phyloP scores from a whole-genome alignment of 257 asterid species.

The Coffea canephora region DNA sequence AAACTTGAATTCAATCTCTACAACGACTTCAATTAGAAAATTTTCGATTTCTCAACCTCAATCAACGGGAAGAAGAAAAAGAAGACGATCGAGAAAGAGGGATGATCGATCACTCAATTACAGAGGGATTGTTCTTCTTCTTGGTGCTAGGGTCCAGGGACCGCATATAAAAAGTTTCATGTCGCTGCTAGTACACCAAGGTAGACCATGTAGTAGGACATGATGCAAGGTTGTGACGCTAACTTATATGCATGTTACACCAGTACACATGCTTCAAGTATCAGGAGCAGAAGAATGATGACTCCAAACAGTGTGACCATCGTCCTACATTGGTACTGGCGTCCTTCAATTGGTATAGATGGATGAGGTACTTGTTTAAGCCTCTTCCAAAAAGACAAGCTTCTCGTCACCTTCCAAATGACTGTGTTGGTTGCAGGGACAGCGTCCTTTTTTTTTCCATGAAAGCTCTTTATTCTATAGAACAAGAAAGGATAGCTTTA shows the following conservation, averaged over 20 bases:
- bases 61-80: too few relatives aligned
- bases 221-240: background rate
- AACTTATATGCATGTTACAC: background rate
- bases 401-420: slow-evolving; percentile 6
- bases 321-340: slow-evolving; percentile 16
- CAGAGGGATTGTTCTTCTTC: background rate
- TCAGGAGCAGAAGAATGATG: background rate
- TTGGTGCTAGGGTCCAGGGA: background rate
- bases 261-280: background rate
- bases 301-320: slow-evolving; percentile 5
- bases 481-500: background rate
- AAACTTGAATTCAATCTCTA: too few relatives aligned
- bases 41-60: too few relatives aligned
- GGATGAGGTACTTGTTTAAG: background rate
- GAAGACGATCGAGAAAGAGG: too few relatives aligned
- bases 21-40: too few relatives aligned
- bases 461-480: slow-evolving; percentile 5
- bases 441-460: slow-evolving; percentile 6
- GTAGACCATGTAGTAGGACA: background rate
- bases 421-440: slow-evolving; percentile 3
- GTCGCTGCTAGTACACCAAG: background rate
- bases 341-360: slow-evolving; percentile 18
- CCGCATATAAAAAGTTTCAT: background rate
- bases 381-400: slow-evolving; percentile 12
- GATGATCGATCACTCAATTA: too few relatives aligned